A percentile compares a stretch with the other conserved stretches of the same genome.
Evolutionary conservation across 2,329 filamentous ascomycete genomes (phyloP).

Genomic region (Aspergillus ochraceus): DNA sequence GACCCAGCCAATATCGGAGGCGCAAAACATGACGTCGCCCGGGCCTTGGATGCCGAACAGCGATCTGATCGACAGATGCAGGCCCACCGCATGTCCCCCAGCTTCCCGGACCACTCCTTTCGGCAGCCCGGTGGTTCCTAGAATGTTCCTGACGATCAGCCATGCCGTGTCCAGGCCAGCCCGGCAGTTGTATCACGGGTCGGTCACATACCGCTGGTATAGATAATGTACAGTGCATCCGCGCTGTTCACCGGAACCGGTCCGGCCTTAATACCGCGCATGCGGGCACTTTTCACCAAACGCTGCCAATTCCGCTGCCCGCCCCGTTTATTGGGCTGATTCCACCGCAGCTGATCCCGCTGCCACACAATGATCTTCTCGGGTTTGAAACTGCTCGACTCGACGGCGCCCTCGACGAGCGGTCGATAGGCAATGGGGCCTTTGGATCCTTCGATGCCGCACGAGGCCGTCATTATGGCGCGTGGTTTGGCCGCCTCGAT

Average conservation of each 20-base stretch:
- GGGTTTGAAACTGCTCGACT: constrained; percentile 69
- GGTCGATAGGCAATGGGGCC: constrained; percentile 74
- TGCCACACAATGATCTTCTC: constrained; percentile 78
- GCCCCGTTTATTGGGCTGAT: constrained; percentile 62
- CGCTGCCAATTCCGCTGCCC: constrained; percentile 80
- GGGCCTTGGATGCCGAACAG: constrained; percentile 80
- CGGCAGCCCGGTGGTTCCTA: constrained; percentile 74
- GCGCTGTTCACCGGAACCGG: constrained; percentile 76
- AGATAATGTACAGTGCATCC: constrained; percentile 86
- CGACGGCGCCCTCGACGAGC: constrained; percentile 72
- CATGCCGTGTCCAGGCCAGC: not conserved
- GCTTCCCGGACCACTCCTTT: constrained; percentile 83
- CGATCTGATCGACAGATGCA: constrained; percentile 79
- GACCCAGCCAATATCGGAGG: constrained; percentile 90
- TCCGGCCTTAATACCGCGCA: constrained; percentile 66
- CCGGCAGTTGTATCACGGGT: too few species aligned
- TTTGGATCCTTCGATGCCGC: constrained; percentile 85
- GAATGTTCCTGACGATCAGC: constrained; percentile 9
- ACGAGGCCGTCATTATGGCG: constrained; percentile 82
- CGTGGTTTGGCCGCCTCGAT: constrained; percentile 79
- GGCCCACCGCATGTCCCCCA: constrained; percentile 81
- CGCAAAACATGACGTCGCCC: constrained; percentile 77
- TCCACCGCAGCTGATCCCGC: constrained; percentile 73
- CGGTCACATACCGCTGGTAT: constrained; percentile 62
- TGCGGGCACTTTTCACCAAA: constrained; percentile 68